These are phyloP conservation scores for Microcyclosporella mali DNA, from an alignment of 2,329 filamentous ascomycete genomes.

Conservation along the genomic window DNA sequence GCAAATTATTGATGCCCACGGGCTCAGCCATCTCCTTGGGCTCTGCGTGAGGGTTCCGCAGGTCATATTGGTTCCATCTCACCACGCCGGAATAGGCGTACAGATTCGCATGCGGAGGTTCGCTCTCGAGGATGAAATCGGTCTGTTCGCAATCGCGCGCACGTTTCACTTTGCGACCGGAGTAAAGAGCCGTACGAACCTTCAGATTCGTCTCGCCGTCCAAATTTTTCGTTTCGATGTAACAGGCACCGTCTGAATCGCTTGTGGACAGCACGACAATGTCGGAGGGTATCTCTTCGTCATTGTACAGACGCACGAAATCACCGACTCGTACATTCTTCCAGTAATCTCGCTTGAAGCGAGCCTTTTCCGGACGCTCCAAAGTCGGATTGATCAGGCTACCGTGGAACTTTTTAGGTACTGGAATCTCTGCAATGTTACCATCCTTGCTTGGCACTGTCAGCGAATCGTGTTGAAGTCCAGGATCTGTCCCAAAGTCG, in stretches of 20 bases:
- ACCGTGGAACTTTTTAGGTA: slow-evolving; percentile 52
- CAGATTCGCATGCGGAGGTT: slow-evolving; percentile 83
- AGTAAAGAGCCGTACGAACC: slow-evolving; percentile 83
- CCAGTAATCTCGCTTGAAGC: slow-evolving; percentile 91
- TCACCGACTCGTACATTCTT: slow-evolving; percentile 94
- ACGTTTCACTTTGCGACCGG: slow-evolving; percentile 74
- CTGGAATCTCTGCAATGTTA: slow-evolving; percentile 15
- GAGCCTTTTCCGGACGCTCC: slow-evolving; percentile 61
- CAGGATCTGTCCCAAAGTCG: slow-evolving; percentile 10
- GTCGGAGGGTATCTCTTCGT: slow-evolving; percentile 91
- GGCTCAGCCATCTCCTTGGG: slow-evolving; percentile 80
- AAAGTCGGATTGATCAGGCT: slow-evolving; percentile 68
- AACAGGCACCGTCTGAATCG: slow-evolving; percentile 88
- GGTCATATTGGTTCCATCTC: slow-evolving; percentile 72
- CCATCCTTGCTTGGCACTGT: slow-evolving; percentile 25
- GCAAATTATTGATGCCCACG: slow-evolving; percentile 88
- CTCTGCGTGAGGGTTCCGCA: slow-evolving; percentile 55
- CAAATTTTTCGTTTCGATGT: slow-evolving; percentile 96
- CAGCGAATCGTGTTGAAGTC: slow-evolving; percentile 19
- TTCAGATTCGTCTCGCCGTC: slow-evolving; percentile 98
- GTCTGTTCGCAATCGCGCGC: slow-evolving; percentile 87
- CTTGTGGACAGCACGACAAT: slow-evolving; percentile 88
- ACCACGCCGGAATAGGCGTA: slow-evolving; percentile 92
- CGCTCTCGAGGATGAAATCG: slow-evolving; percentile 83
- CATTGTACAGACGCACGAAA: slow-evolving; percentile 92